phyloP scores from a whole-genome alignment of 257 asterid genomes.

The Solanum chiquidenum region DNA sequence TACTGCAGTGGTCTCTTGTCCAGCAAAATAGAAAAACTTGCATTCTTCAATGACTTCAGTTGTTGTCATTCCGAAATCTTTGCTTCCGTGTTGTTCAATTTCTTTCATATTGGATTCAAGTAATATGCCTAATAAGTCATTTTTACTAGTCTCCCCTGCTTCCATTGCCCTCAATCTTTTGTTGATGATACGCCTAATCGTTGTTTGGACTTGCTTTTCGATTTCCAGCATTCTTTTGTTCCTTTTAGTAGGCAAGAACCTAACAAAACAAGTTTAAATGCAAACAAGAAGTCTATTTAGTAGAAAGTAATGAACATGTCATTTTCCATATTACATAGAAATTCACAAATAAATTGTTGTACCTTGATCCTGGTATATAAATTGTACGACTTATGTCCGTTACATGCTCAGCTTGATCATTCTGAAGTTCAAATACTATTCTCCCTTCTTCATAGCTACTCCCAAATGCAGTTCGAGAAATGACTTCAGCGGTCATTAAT shows the following conservation, averaged over 20 bases:
- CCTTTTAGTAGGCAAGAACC: constrained; percentile 35
- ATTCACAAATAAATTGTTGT: neutral
- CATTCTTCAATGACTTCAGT: constrained; percentile 29
- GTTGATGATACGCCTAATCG: constrained; percentile 13
- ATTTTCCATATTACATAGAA: neutral
- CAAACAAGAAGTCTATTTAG: too few relatives aligned
- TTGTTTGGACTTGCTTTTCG: constrained; percentile 1
- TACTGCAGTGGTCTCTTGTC: constrained; percentile 46
- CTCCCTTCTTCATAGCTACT: constrained; percentile 40
- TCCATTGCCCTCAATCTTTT: constrained; percentile 21
- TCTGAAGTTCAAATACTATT: constrained; percentile 29
- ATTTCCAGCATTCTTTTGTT: constrained; percentile 10
- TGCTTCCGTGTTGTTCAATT: neutral
- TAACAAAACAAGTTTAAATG: neutral
- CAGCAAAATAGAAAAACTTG: constrained; percentile 42
- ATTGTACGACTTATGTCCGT: neutral
- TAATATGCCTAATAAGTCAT: constrained; percentile 8
- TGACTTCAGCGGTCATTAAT: constrained; percentile 14
- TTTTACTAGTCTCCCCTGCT: neutral
- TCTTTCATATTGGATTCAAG: constrained; percentile 9
- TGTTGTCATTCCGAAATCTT: constrained; percentile 4
- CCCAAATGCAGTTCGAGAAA: constrained; percentile 44
- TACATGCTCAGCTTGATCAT: constrained; percentile 22
- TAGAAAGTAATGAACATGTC: neutral
- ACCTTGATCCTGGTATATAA: constrained; percentile 38